Evolutionary conservation across 2,329 filamentous ascomycete species (phyloP).

Genomic region (Nemania sp.): DNA sequence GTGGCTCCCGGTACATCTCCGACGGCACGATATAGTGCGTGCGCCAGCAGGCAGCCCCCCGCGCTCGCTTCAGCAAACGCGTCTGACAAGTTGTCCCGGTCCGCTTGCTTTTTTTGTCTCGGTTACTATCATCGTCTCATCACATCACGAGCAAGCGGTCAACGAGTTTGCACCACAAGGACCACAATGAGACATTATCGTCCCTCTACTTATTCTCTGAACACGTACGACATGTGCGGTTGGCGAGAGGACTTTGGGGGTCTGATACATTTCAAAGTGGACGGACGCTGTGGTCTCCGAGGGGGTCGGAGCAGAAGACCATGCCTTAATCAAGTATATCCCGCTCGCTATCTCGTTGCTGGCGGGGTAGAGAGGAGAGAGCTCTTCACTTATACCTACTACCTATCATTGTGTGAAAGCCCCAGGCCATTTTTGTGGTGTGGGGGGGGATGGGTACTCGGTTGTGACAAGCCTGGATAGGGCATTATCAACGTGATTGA

Average conservation of each 20-base stretch:
- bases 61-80: not conserved
- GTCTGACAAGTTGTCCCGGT: constrained; percentile 1
- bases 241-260: not conserved
- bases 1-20: not conserved
- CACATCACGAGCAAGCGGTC: not conserved
- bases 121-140: constrained; percentile 4
- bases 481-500: constrained; percentile 10
- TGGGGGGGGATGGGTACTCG: not conserved
- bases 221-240: not conserved
- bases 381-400: not conserved
- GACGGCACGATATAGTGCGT: constrained; percentile 10
- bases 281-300: constrained; percentile 2
- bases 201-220: not conserved
- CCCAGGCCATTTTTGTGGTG: not conserved
- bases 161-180: not conserved
- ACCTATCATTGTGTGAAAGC: not conserved
- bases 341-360: not conserved
- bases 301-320: constrained; percentile 9
- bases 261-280: not conserved
- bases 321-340: constrained; percentile 21
- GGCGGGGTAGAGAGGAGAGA: not conserved
- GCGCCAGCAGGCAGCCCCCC: constrained; percentile 5
- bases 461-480: not conserved
- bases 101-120: constrained; percentile 24
- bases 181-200: not conserved